phyloP scores from a whole-genome alignment of 495 filamentous ascomycete genomes.

The Podospora pseudocomata region DNA sequence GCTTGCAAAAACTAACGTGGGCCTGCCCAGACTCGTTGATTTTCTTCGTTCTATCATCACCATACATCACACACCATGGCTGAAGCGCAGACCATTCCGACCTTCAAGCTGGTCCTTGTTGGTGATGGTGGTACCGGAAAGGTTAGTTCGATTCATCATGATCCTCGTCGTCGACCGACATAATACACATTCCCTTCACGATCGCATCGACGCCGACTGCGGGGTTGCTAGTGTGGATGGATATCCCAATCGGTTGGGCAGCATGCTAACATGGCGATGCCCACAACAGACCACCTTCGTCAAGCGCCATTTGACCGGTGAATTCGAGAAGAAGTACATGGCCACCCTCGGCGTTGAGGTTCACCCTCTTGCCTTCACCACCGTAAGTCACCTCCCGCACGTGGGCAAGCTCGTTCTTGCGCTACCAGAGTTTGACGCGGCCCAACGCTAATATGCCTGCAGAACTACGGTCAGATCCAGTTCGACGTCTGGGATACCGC shows the following conservation, averaged over 20 bases:
- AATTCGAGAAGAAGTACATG: constrained; percentile 99
- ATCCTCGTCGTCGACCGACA: not conserved
- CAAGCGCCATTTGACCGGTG: constrained; percentile 98
- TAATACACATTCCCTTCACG: constrained; percentile 15
- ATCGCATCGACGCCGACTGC: constrained; percentile 19
- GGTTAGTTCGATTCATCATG: constrained; percentile 55
- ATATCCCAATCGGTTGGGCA: constrained; percentile 6
- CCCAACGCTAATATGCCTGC: constrained; percentile 29
- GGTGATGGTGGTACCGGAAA: constrained; percentile 99
- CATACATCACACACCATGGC: constrained; percentile 54
- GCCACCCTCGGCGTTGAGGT: constrained; percentile 99
- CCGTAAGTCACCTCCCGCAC: constrained; percentile 57
- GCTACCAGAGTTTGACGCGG: constrained; percentile 6
- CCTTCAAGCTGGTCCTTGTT: constrained; percentile 99
- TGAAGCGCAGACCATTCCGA: constrained; percentile 51
- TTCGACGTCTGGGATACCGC: constrained; percentile 99
- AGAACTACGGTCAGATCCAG: constrained; percentile 95
- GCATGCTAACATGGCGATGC: constrained; percentile 25
- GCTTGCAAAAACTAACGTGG: constrained; percentile 23
- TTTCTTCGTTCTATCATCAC: constrained; percentile 21
- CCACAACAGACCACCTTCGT: constrained; percentile 90
- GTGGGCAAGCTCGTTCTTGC: constrained; percentile 10
- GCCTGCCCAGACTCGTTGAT: constrained; percentile 32
- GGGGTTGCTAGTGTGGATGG: constrained; percentile 23
- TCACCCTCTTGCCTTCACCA: constrained; percentile 89